Evolutionary conservation across 805 yeast genomes (phyloP), one percentile per base, ranked within the genome.

Genomic region (Debaryomyces prosopidis): DNA sequence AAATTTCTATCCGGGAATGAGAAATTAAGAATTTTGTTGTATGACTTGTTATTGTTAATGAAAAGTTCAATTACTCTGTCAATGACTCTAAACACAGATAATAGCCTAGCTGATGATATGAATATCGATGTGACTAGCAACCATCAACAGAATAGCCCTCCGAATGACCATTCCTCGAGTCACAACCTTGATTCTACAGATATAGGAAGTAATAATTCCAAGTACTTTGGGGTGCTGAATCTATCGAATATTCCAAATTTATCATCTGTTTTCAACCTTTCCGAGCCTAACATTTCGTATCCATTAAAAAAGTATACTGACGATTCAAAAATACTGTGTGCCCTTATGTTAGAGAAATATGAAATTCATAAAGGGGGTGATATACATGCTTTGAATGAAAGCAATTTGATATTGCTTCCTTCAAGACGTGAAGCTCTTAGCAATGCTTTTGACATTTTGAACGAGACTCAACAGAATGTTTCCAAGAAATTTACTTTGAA

Each of bases 31-130:
- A 82, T 82, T 41, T 60, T 83, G 49, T 63, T 83, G 1, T 81
- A 82, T 57, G 89, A 84, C 55, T 71, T 82, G 44, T 62, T 84
- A 30, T 62, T 81, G 8, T 74, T 85, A 1, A 65, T 82, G 54
- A 82, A 81, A 56, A 58, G 60, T 6, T 57, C 71, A 3, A 46
- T 73, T 15, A 62, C 69, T 3, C 61, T 55, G 36, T 52, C 42
- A 35, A 31, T 54, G 8, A 45, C 48, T 10, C 17, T 45, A n/a
- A 40, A 35, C 2, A 12, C 43, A 11, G 51, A 46, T n/a, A 28
- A 26, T 28, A 44, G 40, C 14, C n/a, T 38, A 3, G 23, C 18
- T 1, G 57, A 49, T 18, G 40, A 35, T 1, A 35, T 39, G 5
- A 40, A 49, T 11, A 48, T 50, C 12, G 46, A 30, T 14, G 9